Evolutionary conservation across 441 rosid species (phyloP), one percentile per base, ranked within the genome.

Genomic region (Daphne laureola): DNA sequence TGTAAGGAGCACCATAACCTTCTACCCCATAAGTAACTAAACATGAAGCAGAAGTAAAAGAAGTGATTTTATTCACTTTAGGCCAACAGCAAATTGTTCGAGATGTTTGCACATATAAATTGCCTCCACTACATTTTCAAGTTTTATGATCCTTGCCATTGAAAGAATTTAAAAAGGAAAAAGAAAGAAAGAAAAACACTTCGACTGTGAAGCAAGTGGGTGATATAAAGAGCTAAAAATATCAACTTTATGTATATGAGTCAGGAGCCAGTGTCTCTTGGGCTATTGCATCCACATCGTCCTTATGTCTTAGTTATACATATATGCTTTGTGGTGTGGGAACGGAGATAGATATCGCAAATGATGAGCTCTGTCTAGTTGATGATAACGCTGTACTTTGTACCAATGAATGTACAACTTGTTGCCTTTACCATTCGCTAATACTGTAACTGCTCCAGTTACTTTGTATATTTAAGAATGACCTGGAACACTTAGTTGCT

Each of bases 71-170:
- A 7, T 51, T 49, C 52, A 47, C 43, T 51, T 56, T 14, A 54
- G 9, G 43, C 12, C 57, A 15, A 17, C 26, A 18, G 27, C 15
- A 5, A 8, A 53, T 42, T 43, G 21, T 14, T 47, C 46, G 59
- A 46, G 17, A 63, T 55, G 69, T 60, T 43, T 54, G 38, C 17
- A 15, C 46, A 47, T 53, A 46, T 51, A 46, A 46, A 15, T 25
- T 53, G 69, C 73, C 66, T 67, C 69, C 71, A 67, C 64, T 61
- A 64, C 67, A 71, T 67, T 16, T 56, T 65, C 50, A 65, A 62
- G 71, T 69, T 73, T 64, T 46, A 61, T 78, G 65, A 71, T 78
- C 77, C 76, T 72, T 71, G 66, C 83, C 68, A 71, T 75, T 64
- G 64, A 21, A 21, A 21, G 25, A 21, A 21, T 64, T 57, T 49